Base-by-base conservation (phyloP, 1,284 basidiomycete genomes). In the Athelia psychrophila region DNA sequence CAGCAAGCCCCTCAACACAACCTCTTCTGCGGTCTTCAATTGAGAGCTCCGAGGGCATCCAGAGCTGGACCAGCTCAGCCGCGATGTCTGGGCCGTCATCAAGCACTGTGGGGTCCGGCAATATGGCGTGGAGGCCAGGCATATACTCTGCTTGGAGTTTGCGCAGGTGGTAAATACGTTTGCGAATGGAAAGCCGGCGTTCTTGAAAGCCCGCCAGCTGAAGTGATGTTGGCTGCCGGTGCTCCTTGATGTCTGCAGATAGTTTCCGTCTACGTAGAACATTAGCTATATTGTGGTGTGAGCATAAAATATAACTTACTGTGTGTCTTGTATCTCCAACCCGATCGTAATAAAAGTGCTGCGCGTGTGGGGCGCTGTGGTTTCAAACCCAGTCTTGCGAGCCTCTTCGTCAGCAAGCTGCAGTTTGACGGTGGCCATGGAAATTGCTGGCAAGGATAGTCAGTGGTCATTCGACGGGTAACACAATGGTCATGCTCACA, bases 1-100 rank as follows among this genome's bases (percentile, higher is more conserved):
- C 50, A 22, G 52, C 23, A 18, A 62, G 47, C n/a, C 54, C 47
- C 8, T 6, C 16, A 10, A 42, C 9, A 16, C 38, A 42, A 18
- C 6, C 38, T n/a, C n/a, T 18, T 5, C 10, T n/a, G 16, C 38
- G 38, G 27, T 30, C 6, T 6, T 10, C 16, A 18, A 6, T 16
- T 10, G n/a, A 19, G 38, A 42, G 22, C n/a, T 23, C 22, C 18
- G 38, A 42, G 22, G 38, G 38, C 10, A n/a, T 18, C 8, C n/a
- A 23, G 38, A 42, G 38, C 5, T 16, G 38, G 16, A 42, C 16
- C 8, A 5, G n/a, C 38, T 42, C 38, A 5, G 22, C 38, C 18
- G n/a, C 8, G 22, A 42, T 23, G 22, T 42, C 22, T 18, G 18
- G 6, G 6, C 6, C 38, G 22, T 42, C 22, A 16, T 42, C n/a